Evolutionary conservation across 495 filamentous ascomycete species (phyloP).

Genomic region (Saxispiralis lemnorum): DNA sequence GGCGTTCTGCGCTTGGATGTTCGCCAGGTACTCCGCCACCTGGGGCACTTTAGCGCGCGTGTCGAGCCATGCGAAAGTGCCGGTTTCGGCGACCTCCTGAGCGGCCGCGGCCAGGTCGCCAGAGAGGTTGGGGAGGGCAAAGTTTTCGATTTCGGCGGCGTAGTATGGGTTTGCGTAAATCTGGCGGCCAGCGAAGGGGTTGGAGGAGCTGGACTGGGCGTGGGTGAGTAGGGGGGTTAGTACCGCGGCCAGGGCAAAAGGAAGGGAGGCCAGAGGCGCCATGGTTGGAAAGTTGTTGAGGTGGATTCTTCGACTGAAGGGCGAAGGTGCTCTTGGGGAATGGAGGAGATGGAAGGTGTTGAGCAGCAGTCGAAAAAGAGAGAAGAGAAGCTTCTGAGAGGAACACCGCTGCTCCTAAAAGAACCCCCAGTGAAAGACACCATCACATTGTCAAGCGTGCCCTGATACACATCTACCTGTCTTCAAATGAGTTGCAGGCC

Average conservation of each 20-base stretch:
- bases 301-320: no score
- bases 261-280: neutral
- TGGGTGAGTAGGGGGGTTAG: neutral
- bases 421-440: no score
- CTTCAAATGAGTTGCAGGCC: no score
- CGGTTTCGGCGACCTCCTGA: conserved; percentile 41
- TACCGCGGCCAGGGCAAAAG: neutral
- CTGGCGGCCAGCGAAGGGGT: conserved; percentile 35
- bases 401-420: no score
- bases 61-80: conserved; percentile 46
- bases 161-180: conserved; percentile 42
- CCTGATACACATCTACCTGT: no score
- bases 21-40: conserved; percentile 37
- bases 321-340: no score
- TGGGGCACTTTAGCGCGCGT: conserved; percentile 3
- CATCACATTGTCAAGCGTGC: no score
- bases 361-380: no score
- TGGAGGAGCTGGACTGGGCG: conserved; percentile 23
- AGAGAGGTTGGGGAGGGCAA: conserved; percentile 24
- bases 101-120: conserved; percentile 28
- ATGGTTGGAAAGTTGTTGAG: no score
- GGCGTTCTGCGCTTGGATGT: conserved; percentile 38
- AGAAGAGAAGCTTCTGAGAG: no score
- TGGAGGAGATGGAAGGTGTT: no score
- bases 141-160: conserved; percentile 34